These are phyloP conservation scores for Daldinia bambusicola DNA, from an alignment of 495 filamentous ascomycete species.

Conservation along the genomic window DNA sequence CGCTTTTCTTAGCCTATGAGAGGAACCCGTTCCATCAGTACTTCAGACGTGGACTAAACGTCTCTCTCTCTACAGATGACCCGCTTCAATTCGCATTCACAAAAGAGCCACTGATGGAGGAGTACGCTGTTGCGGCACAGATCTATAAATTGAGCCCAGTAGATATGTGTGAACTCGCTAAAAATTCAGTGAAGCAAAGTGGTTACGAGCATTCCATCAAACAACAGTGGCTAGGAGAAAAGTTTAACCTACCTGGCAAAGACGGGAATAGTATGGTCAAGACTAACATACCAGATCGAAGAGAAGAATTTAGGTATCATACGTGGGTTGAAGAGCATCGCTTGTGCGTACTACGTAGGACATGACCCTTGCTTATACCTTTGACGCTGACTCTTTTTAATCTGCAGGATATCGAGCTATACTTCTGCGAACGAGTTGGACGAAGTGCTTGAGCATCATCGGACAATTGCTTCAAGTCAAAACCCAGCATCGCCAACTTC, in stretches of 20 bases:
- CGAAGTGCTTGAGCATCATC: slow-evolving; percentile 35
- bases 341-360: slow-evolving; percentile 67
- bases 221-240: slow-evolving; percentile 84
- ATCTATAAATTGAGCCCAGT: slow-evolving; percentile 98
- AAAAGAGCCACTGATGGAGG: slow-evolving; percentile 97
- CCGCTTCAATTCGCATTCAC: slow-evolving; percentile 98
- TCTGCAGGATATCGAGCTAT: slow-evolving; percentile 60
- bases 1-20: slow-evolving; percentile 95
- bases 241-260: slow-evolving; percentile 77
- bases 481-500: slow-evolving; percentile 45
- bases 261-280: slow-evolving; percentile 90
- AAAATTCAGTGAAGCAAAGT: slow-evolving; percentile 93
- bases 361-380: background rate
- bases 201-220: slow-evolving; percentile 92
- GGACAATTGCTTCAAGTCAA: slow-evolving; percentile 12
- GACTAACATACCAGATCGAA: slow-evolving; percentile 92
- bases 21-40: slow-evolving; percentile 95
- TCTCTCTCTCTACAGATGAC: slow-evolving; percentile 96
- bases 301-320: slow-evolving; percentile 87
- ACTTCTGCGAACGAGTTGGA: slow-evolving; percentile 45
- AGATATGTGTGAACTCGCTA: slow-evolving; percentile 98
- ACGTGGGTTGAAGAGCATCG: slow-evolving; percentile 82
- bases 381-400: slow-evolving; percentile 15
- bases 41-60: slow-evolving; percentile 92
- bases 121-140: slow-evolving; percentile 96